Percentiles rank a stretch among this genome's conserved stretches.
phyloP scores from a whole-genome alignment of 306 rosid species.

The Pterocarpus santalinus region DNA sequence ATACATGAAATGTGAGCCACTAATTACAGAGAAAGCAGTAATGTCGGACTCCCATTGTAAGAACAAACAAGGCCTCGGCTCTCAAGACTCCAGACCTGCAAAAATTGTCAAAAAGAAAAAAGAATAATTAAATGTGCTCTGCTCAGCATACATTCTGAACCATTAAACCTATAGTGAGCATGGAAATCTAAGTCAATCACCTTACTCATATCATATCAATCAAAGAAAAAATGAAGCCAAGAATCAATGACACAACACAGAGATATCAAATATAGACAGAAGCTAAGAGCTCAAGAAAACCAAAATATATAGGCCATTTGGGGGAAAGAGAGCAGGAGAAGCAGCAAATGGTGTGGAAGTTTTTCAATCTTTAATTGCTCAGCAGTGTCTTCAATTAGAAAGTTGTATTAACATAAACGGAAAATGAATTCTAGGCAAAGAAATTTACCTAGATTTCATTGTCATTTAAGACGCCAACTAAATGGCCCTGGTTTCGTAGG shows the following conservation, averaged over 20 bases:
- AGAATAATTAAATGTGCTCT: constrained; percentile 33
- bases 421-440: constrained; percentile 45
- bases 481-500: constrained; percentile 80
- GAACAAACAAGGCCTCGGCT: constrained; percentile 73
- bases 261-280: constrained; percentile 14
- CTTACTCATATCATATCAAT: constrained; percentile 25
- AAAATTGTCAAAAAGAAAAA: constrained; percentile 29
- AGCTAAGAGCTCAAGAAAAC: constrained; percentile 12
- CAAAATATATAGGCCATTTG: not conserved
- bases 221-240: constrained; percentile 17
- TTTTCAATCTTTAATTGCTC: constrained; percentile 17
- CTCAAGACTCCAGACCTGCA: constrained; percentile 97
- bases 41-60: constrained; percentile 89
- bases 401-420: constrained; percentile 38
- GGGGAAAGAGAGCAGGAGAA: constrained; percentile 21
- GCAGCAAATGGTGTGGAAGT: not conserved
- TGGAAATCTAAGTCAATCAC: constrained; percentile 44
- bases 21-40: constrained; percentile 80
- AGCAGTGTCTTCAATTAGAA: constrained; percentile 24
- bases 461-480: constrained; percentile 84
- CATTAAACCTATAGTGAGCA: constrained; percentile 38
- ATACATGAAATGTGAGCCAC: constrained; percentile 87
- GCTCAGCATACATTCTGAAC: constrained; percentile 23
- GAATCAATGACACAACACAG: constrained; percentile 8
- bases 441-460: constrained; percentile 84